A percentile compares a stretch with the other conserved stretches of the same genome.
These are phyloP conservation scores for Tulasnella sp. DNA, from an alignment of 768 basidiomycete genomes.

Conservation along the genomic window DNA sequence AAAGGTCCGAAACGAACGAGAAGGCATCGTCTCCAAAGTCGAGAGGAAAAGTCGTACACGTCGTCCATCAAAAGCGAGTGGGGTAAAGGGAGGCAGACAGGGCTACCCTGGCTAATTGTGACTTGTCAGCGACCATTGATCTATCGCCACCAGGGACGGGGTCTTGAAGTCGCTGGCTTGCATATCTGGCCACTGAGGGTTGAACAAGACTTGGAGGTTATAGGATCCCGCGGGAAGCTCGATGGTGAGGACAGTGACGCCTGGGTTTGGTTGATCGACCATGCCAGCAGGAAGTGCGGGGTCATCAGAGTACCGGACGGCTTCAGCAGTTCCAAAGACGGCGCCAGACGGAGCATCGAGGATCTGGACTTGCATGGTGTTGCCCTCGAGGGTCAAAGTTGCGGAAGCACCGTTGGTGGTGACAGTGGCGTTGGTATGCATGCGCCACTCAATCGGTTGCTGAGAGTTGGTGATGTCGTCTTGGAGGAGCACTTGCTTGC, in stretches of 20 bases:
- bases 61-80: not conserved
- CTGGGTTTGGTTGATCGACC: constrained; percentile 66
- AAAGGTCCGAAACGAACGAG: not conserved
- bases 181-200: constrained; percentile 83
- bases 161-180: constrained; percentile 53
- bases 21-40: not conserved
- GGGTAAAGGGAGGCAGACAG: not conserved
- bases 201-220: constrained; percentile 79
- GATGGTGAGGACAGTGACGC: constrained; percentile 74
- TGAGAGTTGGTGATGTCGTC: constrained; percentile 69
- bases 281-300: constrained; percentile 50
- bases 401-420: constrained; percentile 56
- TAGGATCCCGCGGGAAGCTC: constrained; percentile 56
- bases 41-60: not conserved
- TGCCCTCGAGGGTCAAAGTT: constrained; percentile 60
- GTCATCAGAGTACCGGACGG: constrained; percentile 53
- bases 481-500: constrained; percentile 83
- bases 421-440: constrained; percentile 90
- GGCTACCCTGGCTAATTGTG: constrained; percentile 34
- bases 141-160: constrained; percentile 62
- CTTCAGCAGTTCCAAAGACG: constrained; percentile 46
- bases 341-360: constrained; percentile 61
- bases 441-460: constrained; percentile 68
- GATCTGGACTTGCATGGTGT: constrained; percentile 59
- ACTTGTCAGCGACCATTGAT: constrained; percentile 69